Evolutionary conservation across 331 rosid genomes (phyloP).

Genomic region (Quercus lobata): DNA sequence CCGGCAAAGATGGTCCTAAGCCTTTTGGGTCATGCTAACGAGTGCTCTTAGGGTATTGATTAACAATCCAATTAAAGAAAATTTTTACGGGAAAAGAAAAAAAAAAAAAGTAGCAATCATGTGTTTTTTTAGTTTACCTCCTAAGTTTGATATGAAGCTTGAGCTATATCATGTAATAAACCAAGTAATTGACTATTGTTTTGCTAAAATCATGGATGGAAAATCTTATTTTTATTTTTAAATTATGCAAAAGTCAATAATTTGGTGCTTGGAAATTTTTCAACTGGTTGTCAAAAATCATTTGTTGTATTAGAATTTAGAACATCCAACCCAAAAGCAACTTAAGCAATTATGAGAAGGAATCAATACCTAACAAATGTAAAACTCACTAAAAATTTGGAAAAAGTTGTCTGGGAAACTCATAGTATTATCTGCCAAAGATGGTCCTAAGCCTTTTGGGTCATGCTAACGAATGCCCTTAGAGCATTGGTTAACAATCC

Average conservation of each 20-base stretch:
- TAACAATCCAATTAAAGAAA: no score
- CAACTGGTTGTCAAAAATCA: not conserved
- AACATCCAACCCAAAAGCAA: no score
- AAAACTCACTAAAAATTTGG: no score
- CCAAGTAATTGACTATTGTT: not conserved
- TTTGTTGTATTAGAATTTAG: not conserved
- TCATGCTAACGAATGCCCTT: rapidly evolving
- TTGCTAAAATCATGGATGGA: not conserved
- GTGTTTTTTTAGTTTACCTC: not conserved
- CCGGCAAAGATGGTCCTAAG: not conserved
- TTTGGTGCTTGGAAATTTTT: no score
- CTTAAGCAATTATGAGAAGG: no score
- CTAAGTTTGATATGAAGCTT: not conserved
- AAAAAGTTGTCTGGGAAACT: not conserved
- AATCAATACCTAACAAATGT: no score
- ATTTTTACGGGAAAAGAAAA: rapidly evolving
- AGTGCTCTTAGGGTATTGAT: rapidly evolving
- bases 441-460: not conserved
- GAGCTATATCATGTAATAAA: not conserved
- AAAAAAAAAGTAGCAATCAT: not conserved
- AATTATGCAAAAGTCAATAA: no score
- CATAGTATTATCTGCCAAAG: not conserved
- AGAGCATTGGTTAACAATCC: no score
- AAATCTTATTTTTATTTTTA: not conserved
- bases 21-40: no score